Conservation (phyloP, 2,329 filamentous ascomycete species). For the Furcasterigmium sp. region DNA sequence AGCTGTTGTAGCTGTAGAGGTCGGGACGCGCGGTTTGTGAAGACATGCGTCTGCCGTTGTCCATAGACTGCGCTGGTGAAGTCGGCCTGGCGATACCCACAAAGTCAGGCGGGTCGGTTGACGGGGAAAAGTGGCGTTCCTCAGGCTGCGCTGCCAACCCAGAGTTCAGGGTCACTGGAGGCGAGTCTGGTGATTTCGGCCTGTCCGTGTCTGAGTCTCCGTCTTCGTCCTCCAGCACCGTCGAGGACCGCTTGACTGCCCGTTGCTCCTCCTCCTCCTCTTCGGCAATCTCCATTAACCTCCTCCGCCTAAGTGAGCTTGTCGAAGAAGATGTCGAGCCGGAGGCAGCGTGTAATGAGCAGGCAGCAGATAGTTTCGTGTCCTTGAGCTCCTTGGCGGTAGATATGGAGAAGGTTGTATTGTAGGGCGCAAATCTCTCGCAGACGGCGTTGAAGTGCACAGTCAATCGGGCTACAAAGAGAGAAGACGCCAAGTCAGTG, state of each 20-base stretch:
- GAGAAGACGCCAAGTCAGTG: slow-evolving; percentile 3
- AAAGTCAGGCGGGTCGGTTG: slow-evolving; percentile 46
- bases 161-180: slow-evolving; percentile 44
- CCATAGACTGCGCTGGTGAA: slow-evolving; percentile 39
- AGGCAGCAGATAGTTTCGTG: slow-evolving; percentile 79
- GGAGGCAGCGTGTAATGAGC: slow-evolving; percentile 82
- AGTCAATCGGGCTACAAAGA: slow-evolving; percentile 67
- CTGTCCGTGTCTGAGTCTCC: slow-evolving; percentile 16
- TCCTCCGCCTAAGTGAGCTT: slow-evolving; percentile 70
- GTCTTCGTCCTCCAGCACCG: slow-evolving; percentile 40
- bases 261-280: slow-evolving; percentile 73
- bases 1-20: slow-evolving; percentile 41
- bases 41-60: slow-evolving; percentile 40
- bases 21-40: slow-evolving; percentile 49
- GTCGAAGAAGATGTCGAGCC: slow-evolving; percentile 81
- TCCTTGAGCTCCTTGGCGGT: slow-evolving; percentile 77
- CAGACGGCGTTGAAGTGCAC: slow-evolving; percentile 65
- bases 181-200: slow-evolving; percentile 21
- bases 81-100: slow-evolving; percentile 38
- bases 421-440: slow-evolving; percentile 76
- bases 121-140: slow-evolving; percentile 43
- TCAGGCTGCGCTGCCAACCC: slow-evolving; percentile 46
- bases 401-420: slow-evolving; percentile 75
- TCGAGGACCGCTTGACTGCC: slow-evolving; percentile 53
- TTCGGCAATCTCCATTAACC: slow-evolving; percentile 90